A percentile compares a stretch with the other conserved stretches of the same genome.
These are phyloP conservation scores for Acanthamoeba culbertsoni DNA, from an alignment of 208 protist genomes.

Conservation along the genomic window DNA sequence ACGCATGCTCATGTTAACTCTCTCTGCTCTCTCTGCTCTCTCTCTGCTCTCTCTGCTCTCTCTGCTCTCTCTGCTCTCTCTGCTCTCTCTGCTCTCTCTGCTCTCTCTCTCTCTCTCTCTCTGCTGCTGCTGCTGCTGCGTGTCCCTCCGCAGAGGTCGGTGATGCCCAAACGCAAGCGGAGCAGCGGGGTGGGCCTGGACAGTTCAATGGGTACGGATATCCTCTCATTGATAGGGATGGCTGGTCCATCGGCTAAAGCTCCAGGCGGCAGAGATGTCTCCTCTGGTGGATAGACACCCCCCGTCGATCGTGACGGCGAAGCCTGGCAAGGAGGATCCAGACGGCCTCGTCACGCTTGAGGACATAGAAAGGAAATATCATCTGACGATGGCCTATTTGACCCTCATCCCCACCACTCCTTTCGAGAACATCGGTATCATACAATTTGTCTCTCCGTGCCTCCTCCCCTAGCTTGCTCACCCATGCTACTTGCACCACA, in stretches of 20 bases:
- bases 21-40: too few relatives aligned
- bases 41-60: neutral
- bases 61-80: neutral
- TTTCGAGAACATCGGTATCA: neutral
- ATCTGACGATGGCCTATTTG: slow-evolving; percentile 32
- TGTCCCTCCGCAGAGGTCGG: too few relatives aligned
- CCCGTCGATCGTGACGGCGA: neutral
- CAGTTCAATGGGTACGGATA: neutral
- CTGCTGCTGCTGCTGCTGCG: too few relatives aligned
- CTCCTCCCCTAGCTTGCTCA: neutral
- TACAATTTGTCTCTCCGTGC: too few relatives aligned
- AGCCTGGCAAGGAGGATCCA: neutral
- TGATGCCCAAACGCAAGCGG: slow-evolving; percentile 13
- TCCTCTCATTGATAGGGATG: neutral
- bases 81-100: neutral
- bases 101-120: too few relatives aligned
- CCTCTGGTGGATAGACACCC: neutral
- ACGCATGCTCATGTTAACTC: too few relatives aligned
- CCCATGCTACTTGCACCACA: neutral
- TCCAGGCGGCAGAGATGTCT: neutral
- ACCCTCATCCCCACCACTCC: neutral
- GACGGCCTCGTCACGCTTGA: slow-evolving; percentile 27
- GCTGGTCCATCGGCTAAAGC: neutral
- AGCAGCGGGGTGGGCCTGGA: neutral
- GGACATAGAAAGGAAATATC: slow-evolving; percentile 25